Base-by-base conservation (phyloP, 495 filamentous ascomycete species). In the Hypomontagnella monticulosa region DNA sequence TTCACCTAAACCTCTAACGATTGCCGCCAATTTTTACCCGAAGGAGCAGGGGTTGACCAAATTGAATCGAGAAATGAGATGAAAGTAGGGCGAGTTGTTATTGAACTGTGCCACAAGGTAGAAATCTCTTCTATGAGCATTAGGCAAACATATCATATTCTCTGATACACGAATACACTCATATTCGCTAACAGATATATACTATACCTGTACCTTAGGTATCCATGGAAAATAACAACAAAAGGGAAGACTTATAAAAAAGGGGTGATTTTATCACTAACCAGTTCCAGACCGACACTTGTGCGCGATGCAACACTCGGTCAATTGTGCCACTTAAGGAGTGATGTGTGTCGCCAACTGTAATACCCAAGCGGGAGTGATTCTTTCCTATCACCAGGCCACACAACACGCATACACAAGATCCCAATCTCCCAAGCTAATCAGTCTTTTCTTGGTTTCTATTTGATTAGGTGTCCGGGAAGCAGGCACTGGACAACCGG, bases 11-110 rank as follows among this genome's bases (percentile, higher is more conserved):
- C 32, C 19, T 44, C 46, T 37, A 37, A 54, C n/a, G 42, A 63
- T 58, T 54, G 58, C 64, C 64, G 48, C 42, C 58, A 63, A 55
- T 64, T 57, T 64, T 61, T 61, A 44, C 66, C 66, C 51, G 57
- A 69, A 64, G 38, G 16, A 56, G 63, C 19, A 41, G 23, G 41
- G 53, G 41, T 40, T 30, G 23, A 46, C 18, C 30, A 42, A 57
- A 56, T 37, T 57, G 18, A 59, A 55, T 52, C 46, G 41, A 43
- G 46, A 61, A 43, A 15, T 41, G 57, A 60, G 54, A 64, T 61
- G 50, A 64, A 53, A 14, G 8, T 23, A 55, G 55, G 23, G 57
- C n/a, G 10, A 53, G 34, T 37, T 42, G 5, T 48, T 23, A 57
- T 61, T 57, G 36, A 46, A 33, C 46, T 20, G 43, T 46, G 23